Conservation (phyloP, 345 rosid genomes). For the Boechera retrofracta region DNA sequence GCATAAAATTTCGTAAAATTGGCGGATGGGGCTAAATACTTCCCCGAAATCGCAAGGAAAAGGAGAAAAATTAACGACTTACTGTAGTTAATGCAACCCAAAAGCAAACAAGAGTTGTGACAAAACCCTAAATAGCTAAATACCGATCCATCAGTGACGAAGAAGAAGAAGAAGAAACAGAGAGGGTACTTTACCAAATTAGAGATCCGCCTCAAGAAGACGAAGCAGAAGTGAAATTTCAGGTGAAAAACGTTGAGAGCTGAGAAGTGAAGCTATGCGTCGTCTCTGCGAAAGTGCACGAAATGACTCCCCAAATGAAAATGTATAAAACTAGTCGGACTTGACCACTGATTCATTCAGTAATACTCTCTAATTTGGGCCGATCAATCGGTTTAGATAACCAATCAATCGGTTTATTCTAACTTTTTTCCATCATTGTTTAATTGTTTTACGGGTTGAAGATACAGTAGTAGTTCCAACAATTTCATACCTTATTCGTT, state of each 20-base stretch:
- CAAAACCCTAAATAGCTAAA: slow-evolving; percentile 23
- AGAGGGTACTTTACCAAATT: slow-evolving; percentile 2
- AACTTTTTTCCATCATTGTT: too few species aligned
- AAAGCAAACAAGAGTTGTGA: not conserved
- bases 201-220: not conserved
- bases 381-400: too few species aligned
- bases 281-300: slow-evolving; percentile 15
- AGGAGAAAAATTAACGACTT: not conserved
- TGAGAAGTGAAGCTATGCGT: slow-evolving; percentile 13
- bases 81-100: not conserved
- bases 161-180: not conserved
- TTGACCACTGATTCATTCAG: too few species aligned
- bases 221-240: slow-evolving; percentile 4
- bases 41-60: not conserved
- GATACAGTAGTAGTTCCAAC: too few species aligned
- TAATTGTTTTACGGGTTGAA: too few species aligned
- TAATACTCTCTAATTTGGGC: too few species aligned
- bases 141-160: slow-evolving; percentile 2
- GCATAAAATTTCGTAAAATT: slow-evolving; percentile 1
- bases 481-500: too few species aligned
- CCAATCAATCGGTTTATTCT: too few species aligned
- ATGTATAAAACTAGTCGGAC: too few species aligned
- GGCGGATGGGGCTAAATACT: not conserved
- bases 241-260: slow-evolving; percentile 7
- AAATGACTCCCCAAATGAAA: not conserved